phyloP scores from a whole-genome alignment of 352 stramenopile species.

The Phytophthora hybrid region DNA sequence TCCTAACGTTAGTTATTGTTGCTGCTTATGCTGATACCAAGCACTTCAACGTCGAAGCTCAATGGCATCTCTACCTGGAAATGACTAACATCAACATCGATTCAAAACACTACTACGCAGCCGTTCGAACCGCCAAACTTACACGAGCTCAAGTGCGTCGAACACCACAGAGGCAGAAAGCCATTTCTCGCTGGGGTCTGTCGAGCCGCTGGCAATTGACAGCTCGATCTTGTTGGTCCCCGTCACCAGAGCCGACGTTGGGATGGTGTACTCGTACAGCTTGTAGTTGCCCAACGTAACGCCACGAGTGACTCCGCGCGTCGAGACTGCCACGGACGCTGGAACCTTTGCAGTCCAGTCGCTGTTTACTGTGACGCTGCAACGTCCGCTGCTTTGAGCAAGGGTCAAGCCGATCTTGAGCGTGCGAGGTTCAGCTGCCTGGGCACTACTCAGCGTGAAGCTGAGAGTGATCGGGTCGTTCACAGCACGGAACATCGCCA shows the following conservation, averaged over 20 bases:
- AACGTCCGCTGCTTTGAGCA: constrained; percentile 48
- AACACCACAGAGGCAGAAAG: constrained; percentile 56
- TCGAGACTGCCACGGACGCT: constrained; percentile 44
- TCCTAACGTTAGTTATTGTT: background rate
- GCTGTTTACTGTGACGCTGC: constrained; percentile 46
- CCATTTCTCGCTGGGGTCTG: constrained; percentile 46
- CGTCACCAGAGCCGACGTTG: constrained; percentile 32
- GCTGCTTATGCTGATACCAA: constrained; percentile 5
- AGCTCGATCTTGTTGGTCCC: constrained; percentile 47
- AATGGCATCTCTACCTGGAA: background rate
- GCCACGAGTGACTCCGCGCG: constrained; percentile 55
- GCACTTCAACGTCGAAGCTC: constrained; percentile 9
- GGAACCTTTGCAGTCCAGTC: constrained; percentile 40
- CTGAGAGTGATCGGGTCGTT: constrained; percentile 52
- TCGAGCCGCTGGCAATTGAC: constrained; percentile 48
- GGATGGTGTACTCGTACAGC: constrained; percentile 57
- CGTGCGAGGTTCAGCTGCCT: constrained; percentile 30
- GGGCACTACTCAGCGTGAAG: constrained; percentile 37
- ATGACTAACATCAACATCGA: background rate
- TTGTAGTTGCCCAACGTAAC: constrained; percentile 57
- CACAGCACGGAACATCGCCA: constrained; percentile 56
- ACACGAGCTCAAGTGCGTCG: constrained; percentile 54
- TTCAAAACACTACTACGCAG: background rate
- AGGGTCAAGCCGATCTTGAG: constrained; percentile 55
- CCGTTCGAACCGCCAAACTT: background rate